Evolutionary conservation across 257 asterid species (phyloP).

Genomic region (Schizonepeta tenuifolia): DNA sequence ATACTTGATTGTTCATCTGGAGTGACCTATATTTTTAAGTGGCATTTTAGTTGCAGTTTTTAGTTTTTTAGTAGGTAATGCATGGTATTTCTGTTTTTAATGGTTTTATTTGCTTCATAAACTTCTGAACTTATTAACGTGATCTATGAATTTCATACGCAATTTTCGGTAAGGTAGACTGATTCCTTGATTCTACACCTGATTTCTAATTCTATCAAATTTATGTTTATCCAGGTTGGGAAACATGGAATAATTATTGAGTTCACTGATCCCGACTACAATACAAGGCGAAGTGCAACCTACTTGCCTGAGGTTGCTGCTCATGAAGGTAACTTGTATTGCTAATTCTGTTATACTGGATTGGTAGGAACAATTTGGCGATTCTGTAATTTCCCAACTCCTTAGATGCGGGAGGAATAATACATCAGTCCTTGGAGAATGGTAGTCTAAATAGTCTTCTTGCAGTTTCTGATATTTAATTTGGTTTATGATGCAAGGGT

Average conservation of each 20-base stretch:
- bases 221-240: conserved; percentile 66
- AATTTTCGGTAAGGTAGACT: background rate
- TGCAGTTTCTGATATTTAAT: conserved; percentile 8
- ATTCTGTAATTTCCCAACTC: background rate
- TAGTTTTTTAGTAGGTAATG: background rate
- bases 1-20: conserved; percentile 8
- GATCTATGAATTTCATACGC: conserved; percentile 7
- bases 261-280: conserved; percentile 77
- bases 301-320: conserved; percentile 98
- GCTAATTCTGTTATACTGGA: background rate
- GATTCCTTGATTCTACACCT: background rate
- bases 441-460: background rate
- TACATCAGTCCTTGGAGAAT: background rate
- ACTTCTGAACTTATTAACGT: conserved; percentile 12
- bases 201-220: background rate
- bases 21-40: background rate
- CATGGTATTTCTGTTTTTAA: background rate
- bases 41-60: background rate
- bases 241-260: conserved; percentile 95
- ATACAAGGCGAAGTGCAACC: conserved; percentile 78
- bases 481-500: conserved; percentile 47
- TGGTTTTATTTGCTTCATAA: conserved; percentile 1
- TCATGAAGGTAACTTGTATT: conserved; percentile 73
- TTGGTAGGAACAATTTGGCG: background rate
- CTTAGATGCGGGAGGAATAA: background rate